These are phyloP conservation scores for Lanzia echinophila DNA, from an alignment of 2,329 filamentous ascomycete genomes.

Conservation along the genomic window DNA sequence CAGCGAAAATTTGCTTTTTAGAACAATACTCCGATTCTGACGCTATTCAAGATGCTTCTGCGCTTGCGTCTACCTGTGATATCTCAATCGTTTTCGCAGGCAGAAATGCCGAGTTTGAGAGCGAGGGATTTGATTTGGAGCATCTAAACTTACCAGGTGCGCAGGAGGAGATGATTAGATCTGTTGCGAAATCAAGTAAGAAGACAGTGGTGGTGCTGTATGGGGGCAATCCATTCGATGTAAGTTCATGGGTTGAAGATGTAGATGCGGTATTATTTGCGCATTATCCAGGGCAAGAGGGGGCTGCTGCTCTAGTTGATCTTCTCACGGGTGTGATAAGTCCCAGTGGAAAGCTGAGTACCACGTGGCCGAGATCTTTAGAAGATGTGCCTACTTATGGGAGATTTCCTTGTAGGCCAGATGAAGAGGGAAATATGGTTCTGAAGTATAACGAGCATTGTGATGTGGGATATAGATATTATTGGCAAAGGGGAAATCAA, in stretches of 20 bases:
- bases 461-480: too few species aligned
- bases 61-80: slow-evolving; percentile 59
- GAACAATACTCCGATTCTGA: not conserved
- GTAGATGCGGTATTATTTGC: slow-evolving; percentile 59
- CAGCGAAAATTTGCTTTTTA: not conserved
- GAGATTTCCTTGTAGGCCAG: not conserved
- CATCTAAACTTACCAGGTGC: slow-evolving; percentile 70
- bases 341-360: slow-evolving; percentile 65
- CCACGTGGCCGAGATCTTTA: slow-evolving; percentile 60
- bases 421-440: slow-evolving; percentile 34
- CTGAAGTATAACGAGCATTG: slow-evolving; percentile 51
- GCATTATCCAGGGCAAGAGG: slow-evolving; percentile 83
- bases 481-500: too few species aligned
- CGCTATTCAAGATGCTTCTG: slow-evolving; percentile 54
- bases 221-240: slow-evolving; percentile 64
- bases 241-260: slow-evolving; percentile 54
- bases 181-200: slow-evolving; percentile 58
- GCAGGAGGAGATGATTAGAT: slow-evolving; percentile 60
- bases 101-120: slow-evolving; percentile 72
- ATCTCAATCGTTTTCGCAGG: slow-evolving; percentile 72
- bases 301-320: slow-evolving; percentile 72
- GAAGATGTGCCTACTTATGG: slow-evolving; percentile 58
- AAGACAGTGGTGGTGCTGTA: slow-evolving; percentile 67
- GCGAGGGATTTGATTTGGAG: slow-evolving; percentile 68
- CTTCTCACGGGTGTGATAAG: slow-evolving; percentile 67